A percentile compares a stretch with the other conserved stretches of the same genome.
These are phyloP conservation scores for Solanum sparsipilum DNA, from an alignment of 257 asterid genomes.

Conservation along the genomic window DNA sequence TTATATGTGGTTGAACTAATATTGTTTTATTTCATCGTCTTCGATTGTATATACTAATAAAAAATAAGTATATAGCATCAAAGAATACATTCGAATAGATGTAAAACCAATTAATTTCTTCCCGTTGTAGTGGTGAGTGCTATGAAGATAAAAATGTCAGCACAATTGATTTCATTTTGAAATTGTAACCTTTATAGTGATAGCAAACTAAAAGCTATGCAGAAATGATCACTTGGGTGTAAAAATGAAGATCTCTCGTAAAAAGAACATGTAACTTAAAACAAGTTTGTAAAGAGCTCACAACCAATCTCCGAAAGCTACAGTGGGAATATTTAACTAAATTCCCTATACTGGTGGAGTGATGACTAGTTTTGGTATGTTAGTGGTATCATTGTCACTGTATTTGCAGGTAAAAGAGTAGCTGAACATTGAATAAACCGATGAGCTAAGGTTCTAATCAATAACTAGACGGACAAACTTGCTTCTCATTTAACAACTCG, in stretches of 20 bases:
- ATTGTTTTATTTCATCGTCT: neutral
- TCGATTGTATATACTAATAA: neutral
- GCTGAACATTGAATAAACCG: neutral
- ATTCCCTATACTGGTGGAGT: neutral
- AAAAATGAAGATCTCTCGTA: neutral
- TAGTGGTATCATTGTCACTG: neutral
- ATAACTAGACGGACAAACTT: neutral
- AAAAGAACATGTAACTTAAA: neutral
- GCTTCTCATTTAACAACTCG: neutral
- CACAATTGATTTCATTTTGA: neutral
- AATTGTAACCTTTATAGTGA: neutral
- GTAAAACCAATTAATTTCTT: neutral
- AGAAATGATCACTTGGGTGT: neutral
- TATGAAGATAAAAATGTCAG: neutral
- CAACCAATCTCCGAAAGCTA: neutral
- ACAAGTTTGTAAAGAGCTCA: neutral
- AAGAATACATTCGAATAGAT: neutral
- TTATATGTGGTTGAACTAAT: neutral
- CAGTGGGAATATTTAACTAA: neutral
- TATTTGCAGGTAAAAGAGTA: neutral
- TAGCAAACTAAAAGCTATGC: neutral
- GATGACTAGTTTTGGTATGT: neutral
- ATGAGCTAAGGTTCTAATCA: neutral
- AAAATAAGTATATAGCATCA: neutral
- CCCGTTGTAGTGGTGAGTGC: neutral